Conservation (phyloP, 345 rosid species). For the Reutealis trisperma region DNA sequence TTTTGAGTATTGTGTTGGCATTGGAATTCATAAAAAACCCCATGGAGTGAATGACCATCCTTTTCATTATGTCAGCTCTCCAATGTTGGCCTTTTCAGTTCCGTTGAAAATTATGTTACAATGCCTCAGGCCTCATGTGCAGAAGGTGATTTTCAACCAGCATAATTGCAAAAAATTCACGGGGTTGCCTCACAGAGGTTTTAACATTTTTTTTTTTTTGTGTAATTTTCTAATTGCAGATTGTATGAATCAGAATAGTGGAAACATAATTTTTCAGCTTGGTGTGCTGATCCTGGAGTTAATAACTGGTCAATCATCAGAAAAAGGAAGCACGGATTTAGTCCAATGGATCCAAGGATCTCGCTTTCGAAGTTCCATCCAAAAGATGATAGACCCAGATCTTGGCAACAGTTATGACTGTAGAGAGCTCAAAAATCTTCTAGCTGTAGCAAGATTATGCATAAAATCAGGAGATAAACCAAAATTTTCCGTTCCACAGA, state of each 20-base stretch:
- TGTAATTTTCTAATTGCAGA: constrained; percentile 31
- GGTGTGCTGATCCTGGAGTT: constrained; percentile 87
- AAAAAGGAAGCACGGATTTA: constrained; percentile 41
- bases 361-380: constrained; percentile 57
- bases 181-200: not conserved
- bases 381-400: constrained; percentile 90
- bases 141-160: constrained; percentile 43
- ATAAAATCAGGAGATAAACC: constrained; percentile 62
- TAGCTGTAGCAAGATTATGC: constrained; percentile 75
- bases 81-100: constrained; percentile 55
- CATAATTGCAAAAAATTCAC: not conserved
- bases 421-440: constrained; percentile 65
- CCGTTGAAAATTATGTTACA: constrained; percentile 31
- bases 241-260: constrained; percentile 44
- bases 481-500: constrained; percentile 52
- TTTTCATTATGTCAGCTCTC: constrained; percentile 51
- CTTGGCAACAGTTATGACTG: constrained; percentile 65
- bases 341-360: constrained; percentile 85
- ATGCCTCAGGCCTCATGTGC: constrained; percentile 39
- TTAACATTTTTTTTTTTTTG: not conserved
- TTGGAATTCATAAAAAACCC: not conserved
- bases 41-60: not conserved
- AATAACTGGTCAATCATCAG: constrained; percentile 87
- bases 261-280: constrained; percentile 70
- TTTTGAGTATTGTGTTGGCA: not conserved